Conservation (phyloP, 208 protist species). For the Wallacemonas rigidus region DNA sequence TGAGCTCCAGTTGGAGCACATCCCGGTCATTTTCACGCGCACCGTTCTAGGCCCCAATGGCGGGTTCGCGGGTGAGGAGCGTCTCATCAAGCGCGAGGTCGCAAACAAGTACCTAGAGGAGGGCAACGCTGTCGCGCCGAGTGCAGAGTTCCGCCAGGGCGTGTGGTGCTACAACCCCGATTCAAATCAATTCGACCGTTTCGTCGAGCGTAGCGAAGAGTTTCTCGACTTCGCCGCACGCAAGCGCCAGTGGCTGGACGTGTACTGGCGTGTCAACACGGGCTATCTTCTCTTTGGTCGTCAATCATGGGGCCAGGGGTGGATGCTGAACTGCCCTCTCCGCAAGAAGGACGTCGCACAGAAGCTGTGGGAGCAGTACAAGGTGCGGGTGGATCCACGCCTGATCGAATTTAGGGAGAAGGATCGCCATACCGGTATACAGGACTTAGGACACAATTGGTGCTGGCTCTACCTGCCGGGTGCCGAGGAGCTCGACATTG, state of each 20-base stretch:
- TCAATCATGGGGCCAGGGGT: constrained; percentile 90
- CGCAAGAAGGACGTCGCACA: constrained; percentile 87
- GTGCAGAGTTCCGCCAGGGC: constrained; percentile 64
- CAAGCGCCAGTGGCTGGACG: constrained; percentile 92
- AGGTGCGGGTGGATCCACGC: constrained; percentile 84
- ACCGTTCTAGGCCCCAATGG: constrained; percentile 89
- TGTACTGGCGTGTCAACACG: constrained; percentile 93
- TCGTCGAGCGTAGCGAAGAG: constrained; percentile 85
- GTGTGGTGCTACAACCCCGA: constrained; percentile 92
- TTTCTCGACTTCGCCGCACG: constrained; percentile 91
- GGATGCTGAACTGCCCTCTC: constrained; percentile 88
- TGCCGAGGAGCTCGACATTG: constrained; percentile 88
- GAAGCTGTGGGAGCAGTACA: constrained; percentile 94
- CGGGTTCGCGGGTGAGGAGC: constrained; percentile 90
- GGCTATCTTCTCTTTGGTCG: constrained; percentile 90
- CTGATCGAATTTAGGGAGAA: constrained; percentile 90
- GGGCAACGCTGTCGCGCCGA: constrained; percentile 66
- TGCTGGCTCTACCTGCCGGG: constrained; percentile 93
- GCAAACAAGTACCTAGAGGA: constrained; percentile 82
- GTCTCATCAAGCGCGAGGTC: constrained; percentile 89
- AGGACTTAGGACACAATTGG: constrained; percentile 92
- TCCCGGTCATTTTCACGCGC: constrained; percentile 86
- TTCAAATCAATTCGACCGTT: constrained; percentile 83
- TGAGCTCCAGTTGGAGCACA: constrained; percentile 89
- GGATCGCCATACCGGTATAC: constrained; percentile 87